Base-by-base conservation (phyloP, 192 early-diverging fungal species). In the Paraglomus brasilianum region DNA sequence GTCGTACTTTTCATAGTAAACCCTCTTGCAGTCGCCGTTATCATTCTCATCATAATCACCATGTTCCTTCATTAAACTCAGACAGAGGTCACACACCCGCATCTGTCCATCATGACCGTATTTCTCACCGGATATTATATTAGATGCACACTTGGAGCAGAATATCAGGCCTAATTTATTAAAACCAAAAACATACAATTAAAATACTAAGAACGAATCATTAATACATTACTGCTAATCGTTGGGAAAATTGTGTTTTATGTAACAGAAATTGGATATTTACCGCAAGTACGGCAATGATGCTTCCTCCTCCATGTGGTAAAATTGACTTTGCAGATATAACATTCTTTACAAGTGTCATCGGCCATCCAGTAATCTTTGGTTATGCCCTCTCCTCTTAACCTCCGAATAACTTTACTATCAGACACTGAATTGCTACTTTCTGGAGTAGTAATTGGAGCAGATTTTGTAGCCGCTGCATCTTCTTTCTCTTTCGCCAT, bases 321-420 rank as follows among this genome's bases (percentile, higher is more conserved):
- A 68, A 93, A 93, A 4, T 82, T 81, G 14, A 76, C 77, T 64
- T 88, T 86, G 77, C 92, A 93, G n/a, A 90, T 87, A 77, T 87
- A 92, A 72, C 92, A 93, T 72, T 90, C 88, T 70, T 89, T 89
- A 55, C 84, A 87, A 53, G 84, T 86, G 43, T 93, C 92, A 66
- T 93, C 92, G 10, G 84, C 81, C 91, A 93, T 93, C 92, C 92
- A 92, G 61, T 86, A 91, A 17, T 90, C 86, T 62, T 73, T 79
- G 59, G 79, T 83, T 39, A 76, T 75, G 14, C 82, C 79, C 38
- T 85, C 82, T 5, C 85, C 85, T 30, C 85, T 71, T 7, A 87
- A 52, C 13, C 83, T 73, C 13, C 80, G 75, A 15, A 87, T 74
- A 47, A 83, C 75, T 46, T 77, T 77, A 9, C 74, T 78, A 6